These are phyloP conservation scores for Apodospora peruviana DNA, from an alignment of 495 filamentous ascomycete species.

Conservation along the genomic window DNA sequence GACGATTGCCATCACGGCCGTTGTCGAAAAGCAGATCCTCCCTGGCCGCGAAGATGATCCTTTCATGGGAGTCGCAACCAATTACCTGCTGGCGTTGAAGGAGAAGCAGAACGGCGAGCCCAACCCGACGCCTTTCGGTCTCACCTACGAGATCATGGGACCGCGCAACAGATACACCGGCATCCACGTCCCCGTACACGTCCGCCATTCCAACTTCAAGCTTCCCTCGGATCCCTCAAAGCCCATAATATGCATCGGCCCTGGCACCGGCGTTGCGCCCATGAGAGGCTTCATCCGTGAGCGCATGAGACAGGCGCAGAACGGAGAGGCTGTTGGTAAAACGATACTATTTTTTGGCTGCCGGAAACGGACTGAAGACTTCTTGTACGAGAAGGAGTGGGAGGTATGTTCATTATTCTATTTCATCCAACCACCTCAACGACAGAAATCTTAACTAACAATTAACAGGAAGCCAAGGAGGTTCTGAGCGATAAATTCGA, in stretches of 20 bases:
- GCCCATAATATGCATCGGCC: constrained; percentile 93
- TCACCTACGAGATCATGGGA: constrained; percentile 83
- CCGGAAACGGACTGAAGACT: constrained; percentile 78
- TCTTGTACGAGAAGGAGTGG: constrained; percentile 88
- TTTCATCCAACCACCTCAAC: background rate
- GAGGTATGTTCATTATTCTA: constrained; percentile 58
- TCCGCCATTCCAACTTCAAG: constrained; percentile 99
- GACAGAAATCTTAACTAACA: constrained; percentile 5
- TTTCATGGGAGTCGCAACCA: constrained; percentile 92
- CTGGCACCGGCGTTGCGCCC: constrained; percentile 93
- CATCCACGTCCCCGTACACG: constrained; percentile 90
- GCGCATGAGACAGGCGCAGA: constrained; percentile 71
- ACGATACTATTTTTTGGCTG: constrained; percentile 95
- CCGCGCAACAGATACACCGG: constrained; percentile 97
- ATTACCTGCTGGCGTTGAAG: constrained; percentile 94
- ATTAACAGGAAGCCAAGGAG: constrained; percentile 65
- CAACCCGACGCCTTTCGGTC: constrained; percentile 75
- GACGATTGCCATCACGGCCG: constrained; percentile 88
- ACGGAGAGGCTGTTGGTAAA: constrained; percentile 79
- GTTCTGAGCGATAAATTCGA: constrained; percentile 81
- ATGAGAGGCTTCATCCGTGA: constrained; percentile 96
- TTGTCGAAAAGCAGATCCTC: constrained; percentile 77
- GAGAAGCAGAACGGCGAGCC: constrained; percentile 94
- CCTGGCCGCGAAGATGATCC: constrained; percentile 77
- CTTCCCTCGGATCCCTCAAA: constrained; percentile 91